Evolutionary conservation across 1,284 basidiomycete genomes (phyloP).

Genomic region (Cryptococcus depauperatus): DNA sequence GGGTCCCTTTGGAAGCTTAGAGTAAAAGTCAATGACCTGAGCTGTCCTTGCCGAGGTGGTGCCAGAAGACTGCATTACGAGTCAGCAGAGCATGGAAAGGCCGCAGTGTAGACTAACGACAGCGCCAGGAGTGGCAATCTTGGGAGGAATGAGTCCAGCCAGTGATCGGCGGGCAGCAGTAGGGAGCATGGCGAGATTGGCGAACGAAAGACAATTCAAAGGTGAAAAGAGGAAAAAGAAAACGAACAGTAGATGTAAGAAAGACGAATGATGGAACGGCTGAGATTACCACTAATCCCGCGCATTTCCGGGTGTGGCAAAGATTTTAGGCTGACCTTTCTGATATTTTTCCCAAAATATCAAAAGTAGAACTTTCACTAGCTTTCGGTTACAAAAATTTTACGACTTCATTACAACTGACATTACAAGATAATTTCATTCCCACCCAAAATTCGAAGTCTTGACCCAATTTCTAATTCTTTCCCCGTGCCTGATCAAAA

Average conservation of each 20-base stretch:
- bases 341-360: no score
- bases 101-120: slow-evolving; percentile 53
- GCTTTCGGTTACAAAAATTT: no score
- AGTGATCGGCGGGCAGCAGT: slow-evolving; percentile 74
- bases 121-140: slow-evolving; percentile 82
- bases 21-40: slow-evolving; percentile 87
- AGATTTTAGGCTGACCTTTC: no score
- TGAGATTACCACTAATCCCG: slow-evolving; percentile 3
- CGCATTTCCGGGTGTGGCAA: slow-evolving; percentile 15
- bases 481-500: not conserved
- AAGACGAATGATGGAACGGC: not conserved
- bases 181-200: slow-evolving; percentile 57
- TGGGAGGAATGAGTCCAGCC: slow-evolving; percentile 78
- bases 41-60: slow-evolving; percentile 64
- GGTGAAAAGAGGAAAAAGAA: slow-evolving; percentile 7
- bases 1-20: slow-evolving; percentile 66
- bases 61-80: slow-evolving; percentile 55
- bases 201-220: slow-evolving; percentile 15
- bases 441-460: no score
- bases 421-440: no score
- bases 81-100: not conserved
- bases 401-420: no score
- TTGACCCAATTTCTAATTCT: no score
- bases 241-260: not conserved
- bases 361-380: no score